Conservation (phyloP, 306 rosid species). For the Cucurbita maxima region DNA sequence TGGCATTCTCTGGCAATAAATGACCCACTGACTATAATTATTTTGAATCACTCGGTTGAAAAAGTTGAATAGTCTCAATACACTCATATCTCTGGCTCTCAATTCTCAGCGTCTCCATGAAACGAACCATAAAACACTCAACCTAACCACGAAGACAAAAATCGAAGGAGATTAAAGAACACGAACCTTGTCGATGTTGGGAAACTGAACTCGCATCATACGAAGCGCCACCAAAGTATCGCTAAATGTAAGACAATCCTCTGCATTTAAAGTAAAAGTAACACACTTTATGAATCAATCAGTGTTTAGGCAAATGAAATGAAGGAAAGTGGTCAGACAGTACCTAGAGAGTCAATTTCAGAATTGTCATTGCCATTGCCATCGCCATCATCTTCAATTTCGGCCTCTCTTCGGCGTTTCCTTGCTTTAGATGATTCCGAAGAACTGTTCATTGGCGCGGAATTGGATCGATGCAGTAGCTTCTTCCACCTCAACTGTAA, state of each 20-base stretch:
- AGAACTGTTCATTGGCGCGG: neutral
- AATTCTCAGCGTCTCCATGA: neutral
- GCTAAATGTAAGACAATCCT: slow-evolving; percentile 52
- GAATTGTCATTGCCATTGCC: slow-evolving; percentile 9
- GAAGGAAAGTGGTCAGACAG: neutral
- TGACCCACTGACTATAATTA: neutral
- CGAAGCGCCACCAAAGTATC: slow-evolving; percentile 83
- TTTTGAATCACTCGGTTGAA: neutral
- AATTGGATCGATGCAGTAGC: neutral
- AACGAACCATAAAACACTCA: neutral
- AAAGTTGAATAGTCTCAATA: neutral
- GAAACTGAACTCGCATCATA: slow-evolving; percentile 91
- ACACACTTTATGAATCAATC: neutral
- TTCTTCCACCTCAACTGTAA: neutral
- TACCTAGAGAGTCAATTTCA: slow-evolving; percentile 19
- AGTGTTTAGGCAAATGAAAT: neutral
- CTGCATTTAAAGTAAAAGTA: slow-evolving; percentile 22
- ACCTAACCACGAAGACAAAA: neutral
- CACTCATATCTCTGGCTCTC: neutral
- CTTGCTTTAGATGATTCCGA: slow-evolving; percentile 19
- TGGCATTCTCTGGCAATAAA: neutral
- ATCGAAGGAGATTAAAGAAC: neutral
- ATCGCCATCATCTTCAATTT: neutral
- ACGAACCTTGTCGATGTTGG: slow-evolving; percentile 39
- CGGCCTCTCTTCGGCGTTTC: slow-evolving; percentile 25